phyloP scores from a whole-genome alignment of 768 basidiomycete species.

The Thelephora aurantiotincta region DNA sequence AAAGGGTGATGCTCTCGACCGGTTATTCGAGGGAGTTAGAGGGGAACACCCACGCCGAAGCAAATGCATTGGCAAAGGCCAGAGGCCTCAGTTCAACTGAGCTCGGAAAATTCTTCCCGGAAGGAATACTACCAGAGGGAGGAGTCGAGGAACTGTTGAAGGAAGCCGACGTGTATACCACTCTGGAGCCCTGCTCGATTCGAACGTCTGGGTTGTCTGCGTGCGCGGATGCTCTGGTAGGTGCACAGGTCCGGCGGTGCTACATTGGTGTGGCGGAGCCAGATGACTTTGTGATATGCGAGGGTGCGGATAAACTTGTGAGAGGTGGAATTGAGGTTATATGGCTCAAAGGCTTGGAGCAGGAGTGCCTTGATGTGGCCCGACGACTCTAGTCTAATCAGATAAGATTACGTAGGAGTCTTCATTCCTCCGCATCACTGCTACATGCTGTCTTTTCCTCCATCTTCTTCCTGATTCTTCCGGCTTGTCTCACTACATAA shows the following conservation, averaged over 20 bases:
- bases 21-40: conserved; percentile 85
- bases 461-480: too few relatives aligned
- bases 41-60: conserved; percentile 96
- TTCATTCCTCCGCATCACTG: too few relatives aligned
- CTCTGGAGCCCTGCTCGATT: conserved; percentile 90
- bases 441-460: too few relatives aligned
- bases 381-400: conserved; percentile 33
- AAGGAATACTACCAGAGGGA: conserved; percentile 24
- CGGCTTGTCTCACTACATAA: not conserved
- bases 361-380: conserved; percentile 70
- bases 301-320: conserved; percentile 63
- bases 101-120: conserved; percentile 17
- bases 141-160: conserved; percentile 35
- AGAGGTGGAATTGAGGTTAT: conserved; percentile 62
- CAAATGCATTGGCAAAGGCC: conserved; percentile 77
- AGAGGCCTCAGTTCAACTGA: conserved; percentile 27
- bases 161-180: conserved; percentile 76
- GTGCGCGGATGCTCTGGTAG: conserved; percentile 75
- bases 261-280: conserved; percentile 88
- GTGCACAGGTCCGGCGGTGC: conserved; percentile 56
- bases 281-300: conserved; percentile 86
- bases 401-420: too few relatives aligned
- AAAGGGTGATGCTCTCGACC: conserved; percentile 47
- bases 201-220: conserved; percentile 77
- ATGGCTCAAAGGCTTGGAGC: conserved; percentile 63